Evolutionary conservation across 805 yeast species (phyloP).

Genomic region (Ogataea kodamae): DNA sequence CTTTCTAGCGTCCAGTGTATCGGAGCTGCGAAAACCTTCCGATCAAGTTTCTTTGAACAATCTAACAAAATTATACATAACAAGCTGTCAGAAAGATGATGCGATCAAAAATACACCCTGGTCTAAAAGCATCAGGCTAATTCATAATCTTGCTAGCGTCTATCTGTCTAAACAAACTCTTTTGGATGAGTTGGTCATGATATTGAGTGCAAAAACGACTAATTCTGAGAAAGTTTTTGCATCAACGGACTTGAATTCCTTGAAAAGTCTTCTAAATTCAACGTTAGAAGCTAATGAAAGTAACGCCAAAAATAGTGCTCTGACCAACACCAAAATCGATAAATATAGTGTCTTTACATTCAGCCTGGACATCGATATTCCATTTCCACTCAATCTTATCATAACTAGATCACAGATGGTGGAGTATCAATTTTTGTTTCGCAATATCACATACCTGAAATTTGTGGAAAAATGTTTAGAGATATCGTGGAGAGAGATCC

Average conservation of each 20-base stretch:
- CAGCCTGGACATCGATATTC: slow-evolving; percentile 58
- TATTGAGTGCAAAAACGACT: slow-evolving; percentile 50
- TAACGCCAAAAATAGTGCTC: slow-evolving; percentile 9
- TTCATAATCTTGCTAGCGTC: slow-evolving; percentile 19
- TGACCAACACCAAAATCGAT: slow-evolving; percentile 35
- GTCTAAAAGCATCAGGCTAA: slow-evolving; percentile 26
- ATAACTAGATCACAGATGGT: slow-evolving; percentile 65
- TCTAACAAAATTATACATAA: slow-evolving; percentile 32
- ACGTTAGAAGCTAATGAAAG: slow-evolving; percentile 34
- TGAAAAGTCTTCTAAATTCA: slow-evolving; percentile 42
- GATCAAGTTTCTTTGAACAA: slow-evolving; percentile 28
- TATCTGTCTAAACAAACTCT: slow-evolving; percentile 21
- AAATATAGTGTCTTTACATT: slow-evolving; percentile 48
- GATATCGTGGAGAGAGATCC: slow-evolving; percentile 69
- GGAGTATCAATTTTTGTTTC: slow-evolving; percentile 76
- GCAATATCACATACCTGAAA: slow-evolving; percentile 64
- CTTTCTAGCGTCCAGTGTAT: slow-evolving; percentile 48
- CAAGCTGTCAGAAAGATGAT: slow-evolving; percentile 18
- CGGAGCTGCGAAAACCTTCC: slow-evolving; percentile 46
- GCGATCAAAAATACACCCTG: slow-evolving; percentile 2
- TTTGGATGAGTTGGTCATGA: slow-evolving; percentile 39
- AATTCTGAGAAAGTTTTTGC: slow-evolving; percentile 51
- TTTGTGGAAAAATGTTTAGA: slow-evolving; percentile 58
- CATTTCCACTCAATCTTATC: slow-evolving; percentile 83
- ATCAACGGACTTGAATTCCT: slow-evolving; percentile 40